phyloP scores from a whole-genome alignment of 2,329 filamentous ascomycete species.

The Aspergillus chevalieri region DNA sequence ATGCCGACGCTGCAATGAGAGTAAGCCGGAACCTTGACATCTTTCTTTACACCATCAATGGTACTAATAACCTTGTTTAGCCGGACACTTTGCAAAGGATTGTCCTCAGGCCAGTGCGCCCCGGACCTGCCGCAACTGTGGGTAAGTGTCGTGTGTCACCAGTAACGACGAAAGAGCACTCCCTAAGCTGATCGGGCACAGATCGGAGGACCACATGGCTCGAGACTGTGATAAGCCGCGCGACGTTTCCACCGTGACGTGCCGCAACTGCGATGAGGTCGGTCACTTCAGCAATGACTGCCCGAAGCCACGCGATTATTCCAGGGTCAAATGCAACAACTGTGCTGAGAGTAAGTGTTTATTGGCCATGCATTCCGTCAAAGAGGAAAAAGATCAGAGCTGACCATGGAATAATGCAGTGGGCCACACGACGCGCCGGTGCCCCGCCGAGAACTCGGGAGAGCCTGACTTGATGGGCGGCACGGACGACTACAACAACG shows the following conservation, averaged over 20 bases:
- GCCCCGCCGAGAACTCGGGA: slow-evolving; percentile 21
- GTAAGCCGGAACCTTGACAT: slow-evolving; percentile 17
- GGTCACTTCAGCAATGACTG: slow-evolving; percentile 42
- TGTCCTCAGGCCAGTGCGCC: slow-evolving; percentile 33
- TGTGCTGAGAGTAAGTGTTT: slow-evolving; percentile 37
- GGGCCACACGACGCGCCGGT: slow-evolving; percentile 39
- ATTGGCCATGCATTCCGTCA: not conserved
- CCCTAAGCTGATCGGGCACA: slow-evolving; percentile 6
- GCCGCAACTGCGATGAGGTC: slow-evolving; percentile 42
- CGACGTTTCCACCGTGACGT: slow-evolving; percentile 35
- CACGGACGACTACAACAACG: not conserved
- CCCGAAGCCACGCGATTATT: slow-evolving; percentile 38
- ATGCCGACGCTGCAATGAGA: slow-evolving; percentile 39
- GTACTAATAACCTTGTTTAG: slow-evolving; percentile 15
- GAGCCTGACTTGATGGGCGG: slow-evolving; percentile 3
- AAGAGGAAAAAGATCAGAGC: not conserved
- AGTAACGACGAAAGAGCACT: slow-evolving; percentile 7
- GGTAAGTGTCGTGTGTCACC: slow-evolving; percentile 21
- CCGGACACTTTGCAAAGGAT: slow-evolving; percentile 43
- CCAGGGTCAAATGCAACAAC: slow-evolving; percentile 40
- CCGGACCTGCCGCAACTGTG: slow-evolving; percentile 41
- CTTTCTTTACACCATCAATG: not conserved
- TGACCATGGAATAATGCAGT: slow-evolving; percentile 20
- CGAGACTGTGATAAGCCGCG: slow-evolving; percentile 40
- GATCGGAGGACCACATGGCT: slow-evolving; percentile 38